Conservation (phyloP, 2,329 filamentous ascomycete genomes). For the Phyllosticta capitalensis region DNA sequence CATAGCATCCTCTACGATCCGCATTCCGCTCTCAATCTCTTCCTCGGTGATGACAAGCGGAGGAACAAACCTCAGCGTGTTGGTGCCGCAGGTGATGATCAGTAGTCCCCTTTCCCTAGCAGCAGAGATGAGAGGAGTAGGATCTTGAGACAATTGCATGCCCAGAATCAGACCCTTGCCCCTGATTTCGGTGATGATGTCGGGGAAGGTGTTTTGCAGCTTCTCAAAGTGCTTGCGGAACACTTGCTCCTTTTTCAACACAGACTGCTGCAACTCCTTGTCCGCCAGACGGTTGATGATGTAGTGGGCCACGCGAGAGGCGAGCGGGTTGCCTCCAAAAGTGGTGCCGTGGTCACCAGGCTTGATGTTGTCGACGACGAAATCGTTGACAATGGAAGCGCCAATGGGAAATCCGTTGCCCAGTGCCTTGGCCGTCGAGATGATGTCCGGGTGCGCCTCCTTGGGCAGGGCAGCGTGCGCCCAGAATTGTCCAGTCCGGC, state of each 20-base stretch:
- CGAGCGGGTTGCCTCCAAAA: conserved; percentile 86
- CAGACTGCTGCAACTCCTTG: conserved; percentile 56
- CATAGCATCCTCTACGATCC: conserved; percentile 63
- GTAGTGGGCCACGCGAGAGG: conserved; percentile 74
- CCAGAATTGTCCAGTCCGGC: conserved; percentile 82
- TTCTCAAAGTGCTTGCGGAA: conserved; percentile 50
- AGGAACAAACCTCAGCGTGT: conserved; percentile 87
- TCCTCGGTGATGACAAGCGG: conserved; percentile 69
- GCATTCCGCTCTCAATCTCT: conserved; percentile 70
- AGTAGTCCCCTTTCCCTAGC: conserved; percentile 80
- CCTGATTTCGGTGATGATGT: conserved; percentile 66
- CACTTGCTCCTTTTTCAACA: conserved; percentile 56
- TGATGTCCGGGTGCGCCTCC: conserved; percentile 82
- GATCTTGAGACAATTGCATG: conserved; percentile 69
- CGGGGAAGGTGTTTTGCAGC: conserved; percentile 54
- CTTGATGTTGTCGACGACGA: conserved; percentile 60
- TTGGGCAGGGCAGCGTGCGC: conserved; percentile 66
- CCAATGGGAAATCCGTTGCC: conserved; percentile 96
- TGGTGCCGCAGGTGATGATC: conserved; percentile 85
- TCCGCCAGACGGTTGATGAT: conserved; percentile 70
- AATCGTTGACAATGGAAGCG: conserved; percentile 59
- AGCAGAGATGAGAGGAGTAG: conserved; percentile 65
- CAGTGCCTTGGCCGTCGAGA: conserved; percentile 91
- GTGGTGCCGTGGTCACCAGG: conserved; percentile 87
- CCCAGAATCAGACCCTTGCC: conserved; percentile 81